A percentile compares a stretch with the other conserved stretches of the same genome.
These are phyloP conservation scores for Hemerocallis citrina DNA, from an alignment of 106 monocot genomes.

Conservation along the genomic window DNA sequence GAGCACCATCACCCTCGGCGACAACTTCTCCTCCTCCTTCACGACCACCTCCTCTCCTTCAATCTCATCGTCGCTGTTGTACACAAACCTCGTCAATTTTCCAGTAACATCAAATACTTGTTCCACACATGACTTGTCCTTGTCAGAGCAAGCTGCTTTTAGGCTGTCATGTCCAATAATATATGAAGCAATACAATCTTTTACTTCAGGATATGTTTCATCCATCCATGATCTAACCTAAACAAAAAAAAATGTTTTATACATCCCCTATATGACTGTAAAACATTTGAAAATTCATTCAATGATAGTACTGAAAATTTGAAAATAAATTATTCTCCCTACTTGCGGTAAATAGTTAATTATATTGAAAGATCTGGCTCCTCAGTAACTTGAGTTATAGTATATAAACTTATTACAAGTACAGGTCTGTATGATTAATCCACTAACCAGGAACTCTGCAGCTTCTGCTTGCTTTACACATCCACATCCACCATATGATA, in stretches of 20 bases:
- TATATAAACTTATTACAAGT: not conserved
- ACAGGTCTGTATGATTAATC: not conserved
- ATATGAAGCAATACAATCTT: constrained; percentile 61
- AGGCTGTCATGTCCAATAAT: constrained; percentile 86
- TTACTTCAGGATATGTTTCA: constrained; percentile 64
- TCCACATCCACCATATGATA: constrained; percentile 85
- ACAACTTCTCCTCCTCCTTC: no score
- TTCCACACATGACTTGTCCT: constrained; percentile 3
- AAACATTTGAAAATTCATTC: not conserved
- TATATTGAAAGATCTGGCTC: not conserved
- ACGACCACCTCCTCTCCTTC: constrained; percentile 56
- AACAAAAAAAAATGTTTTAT: not conserved
- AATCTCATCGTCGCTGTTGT: constrained; percentile 49
- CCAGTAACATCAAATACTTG: no score
- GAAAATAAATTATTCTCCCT: not conserved
- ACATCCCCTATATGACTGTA: not conserved
- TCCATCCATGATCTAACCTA: constrained; percentile 96
- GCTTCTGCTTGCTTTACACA: constrained; percentile 82
- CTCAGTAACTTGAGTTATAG: not conserved
- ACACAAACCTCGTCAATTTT: constrained; percentile 72
- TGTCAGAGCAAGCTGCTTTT: constrained; percentile 29
- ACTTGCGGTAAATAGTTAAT: not conserved
- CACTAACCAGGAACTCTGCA: constrained; percentile 72
- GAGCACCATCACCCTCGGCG: constrained; percentile 28
- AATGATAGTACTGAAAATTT: not conserved